Percentiles rank a stretch among this genome's conserved stretches.
These are phyloP conservation scores for Neofusicoccum umdonicola DNA, from an alignment of 2,329 filamentous ascomycete genomes.

Conservation along the genomic window DNA sequence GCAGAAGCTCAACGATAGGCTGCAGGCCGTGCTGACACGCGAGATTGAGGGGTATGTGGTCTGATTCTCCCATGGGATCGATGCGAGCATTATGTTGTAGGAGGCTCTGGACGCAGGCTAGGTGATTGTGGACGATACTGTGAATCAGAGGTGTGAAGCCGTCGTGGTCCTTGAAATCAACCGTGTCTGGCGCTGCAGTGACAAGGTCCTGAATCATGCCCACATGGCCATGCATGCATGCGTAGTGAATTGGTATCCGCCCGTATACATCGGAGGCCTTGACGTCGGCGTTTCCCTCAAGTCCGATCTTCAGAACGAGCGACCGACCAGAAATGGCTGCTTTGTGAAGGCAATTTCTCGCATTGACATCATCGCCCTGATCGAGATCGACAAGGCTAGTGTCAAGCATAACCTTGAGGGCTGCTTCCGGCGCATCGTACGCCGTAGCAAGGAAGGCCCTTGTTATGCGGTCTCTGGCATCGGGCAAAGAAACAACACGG, in stretches of 20 bases:
- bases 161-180: conserved; percentile 89
- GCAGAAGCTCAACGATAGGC: conserved; percentile 77
- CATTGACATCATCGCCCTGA: conserved; percentile 95
- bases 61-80: conserved; percentile 79
- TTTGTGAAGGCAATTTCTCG: conserved; percentile 93
- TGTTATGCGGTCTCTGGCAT: conserved; percentile 74
- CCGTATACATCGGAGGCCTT: conserved; percentile 89
- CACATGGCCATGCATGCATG: conserved; percentile 87
- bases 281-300: conserved; percentile 74
- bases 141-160: conserved; percentile 97
- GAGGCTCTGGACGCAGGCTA: conserved; percentile 75
- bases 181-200: conserved; percentile 66
- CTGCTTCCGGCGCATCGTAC: conserved; percentile 75
- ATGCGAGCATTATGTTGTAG: conserved; percentile 78
- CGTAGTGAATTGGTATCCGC: conserved; percentile 89
- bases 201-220: conserved; percentile 78
- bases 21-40: conserved; percentile 91
- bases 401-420: conserved; percentile 72
- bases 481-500: conserved; percentile 62
- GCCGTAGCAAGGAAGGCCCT: conserved; percentile 88
- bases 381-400: conserved; percentile 85
- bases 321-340: conserved; percentile 89
- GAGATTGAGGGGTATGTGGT: conserved; percentile 91
- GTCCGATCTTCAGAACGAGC: conserved; percentile 71
- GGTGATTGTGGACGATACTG: conserved; percentile 83